These are phyloP conservation scores for Solanum hybrid DNA, from an alignment of 305 asterid genomes.

Conservation along the genomic window DNA sequence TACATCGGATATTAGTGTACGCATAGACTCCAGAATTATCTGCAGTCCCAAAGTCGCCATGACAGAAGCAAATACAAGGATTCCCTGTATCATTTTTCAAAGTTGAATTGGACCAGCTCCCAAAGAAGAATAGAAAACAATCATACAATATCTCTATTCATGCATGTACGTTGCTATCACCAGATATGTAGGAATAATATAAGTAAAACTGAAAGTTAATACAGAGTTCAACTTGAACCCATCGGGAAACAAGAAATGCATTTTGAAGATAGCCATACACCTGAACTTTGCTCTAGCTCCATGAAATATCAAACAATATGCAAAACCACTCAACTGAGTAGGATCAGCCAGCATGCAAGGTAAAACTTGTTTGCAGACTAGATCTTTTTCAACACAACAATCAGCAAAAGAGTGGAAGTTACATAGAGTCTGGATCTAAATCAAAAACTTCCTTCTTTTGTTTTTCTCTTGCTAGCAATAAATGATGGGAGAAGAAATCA, in stretches of 20 bases:
- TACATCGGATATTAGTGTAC: conserved; percentile 33
- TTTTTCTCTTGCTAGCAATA: background rate
- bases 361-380: background rate
- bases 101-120: background rate
- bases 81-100: conserved; percentile 30
- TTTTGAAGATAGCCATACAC: background rate
- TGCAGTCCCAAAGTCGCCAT: conserved; percentile 50
- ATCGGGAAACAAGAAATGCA: background rate
- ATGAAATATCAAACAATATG: background rate
- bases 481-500: background rate
- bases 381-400: background rate
- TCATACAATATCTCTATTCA: background rate
- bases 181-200: background rate
- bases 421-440: background rate
- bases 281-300: background rate
- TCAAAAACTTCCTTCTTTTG: background rate
- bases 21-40: conserved; percentile 39
- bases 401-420: background rate
- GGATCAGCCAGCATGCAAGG: background rate
- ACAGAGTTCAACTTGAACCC: background rate
- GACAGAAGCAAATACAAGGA: conserved; percentile 52
- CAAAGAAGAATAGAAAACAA: background rate
- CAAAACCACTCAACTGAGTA: background rate
- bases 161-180: background rate
- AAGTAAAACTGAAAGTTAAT: background rate